Percentiles rank a stretch among this genome's conserved stretches.
These are phyloP conservation scores for Pichia nanzhaoensis DNA, from an alignment of 805 yeast species.

Conservation along the genomic window DNA sequence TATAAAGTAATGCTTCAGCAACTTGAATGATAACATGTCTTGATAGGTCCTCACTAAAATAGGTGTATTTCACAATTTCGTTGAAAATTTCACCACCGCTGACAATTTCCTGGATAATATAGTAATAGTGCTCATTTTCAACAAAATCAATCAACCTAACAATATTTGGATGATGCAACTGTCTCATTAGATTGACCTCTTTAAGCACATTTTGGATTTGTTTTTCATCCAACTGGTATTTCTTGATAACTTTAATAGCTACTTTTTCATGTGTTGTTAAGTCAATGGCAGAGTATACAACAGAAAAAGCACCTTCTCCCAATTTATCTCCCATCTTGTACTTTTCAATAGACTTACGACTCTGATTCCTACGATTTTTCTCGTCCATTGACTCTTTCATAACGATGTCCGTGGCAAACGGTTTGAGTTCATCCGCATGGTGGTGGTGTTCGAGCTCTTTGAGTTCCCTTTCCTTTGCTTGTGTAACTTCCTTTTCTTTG, in stretches of 20 bases:
- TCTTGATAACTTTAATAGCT: slow-evolving; percentile 59
- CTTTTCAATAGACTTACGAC: slow-evolving; percentile 25
- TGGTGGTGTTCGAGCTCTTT: not conserved
- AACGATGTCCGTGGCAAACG: slow-evolving; percentile 29
- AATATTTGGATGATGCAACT: slow-evolving; percentile 55
- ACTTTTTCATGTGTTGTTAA: slow-evolving; percentile 34
- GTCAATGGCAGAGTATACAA: slow-evolving; percentile 45
- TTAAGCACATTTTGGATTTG: slow-evolving; percentile 67
- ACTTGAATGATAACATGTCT: slow-evolving; percentile 70
- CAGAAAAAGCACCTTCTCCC: slow-evolving; percentile 59
- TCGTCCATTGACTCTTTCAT: slow-evolving; percentile 26
- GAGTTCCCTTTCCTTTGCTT: not conserved
- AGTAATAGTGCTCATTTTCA: slow-evolving; percentile 55
- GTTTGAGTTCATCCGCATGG: slow-evolving; percentile 24
- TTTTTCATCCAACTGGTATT: slow-evolving; percentile 54
- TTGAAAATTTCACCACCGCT: slow-evolving; percentile 77
- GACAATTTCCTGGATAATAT: slow-evolving; percentile 66
- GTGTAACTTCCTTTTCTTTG: too few species aligned
- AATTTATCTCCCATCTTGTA: slow-evolving; percentile 41
- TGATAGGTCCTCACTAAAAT: slow-evolving; percentile 65
- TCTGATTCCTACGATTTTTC: slow-evolving; percentile 14
- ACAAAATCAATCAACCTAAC: slow-evolving; percentile 60
- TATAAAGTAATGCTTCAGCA: slow-evolving; percentile 58
- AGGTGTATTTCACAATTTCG: slow-evolving; percentile 70
- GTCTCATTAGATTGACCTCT: slow-evolving; percentile 73